Evolutionary conservation across 1,284 basidiomycete genomes (phyloP), one percentile per base, ranked within the genome.

Genomic region (Tylopilus sp.): DNA sequence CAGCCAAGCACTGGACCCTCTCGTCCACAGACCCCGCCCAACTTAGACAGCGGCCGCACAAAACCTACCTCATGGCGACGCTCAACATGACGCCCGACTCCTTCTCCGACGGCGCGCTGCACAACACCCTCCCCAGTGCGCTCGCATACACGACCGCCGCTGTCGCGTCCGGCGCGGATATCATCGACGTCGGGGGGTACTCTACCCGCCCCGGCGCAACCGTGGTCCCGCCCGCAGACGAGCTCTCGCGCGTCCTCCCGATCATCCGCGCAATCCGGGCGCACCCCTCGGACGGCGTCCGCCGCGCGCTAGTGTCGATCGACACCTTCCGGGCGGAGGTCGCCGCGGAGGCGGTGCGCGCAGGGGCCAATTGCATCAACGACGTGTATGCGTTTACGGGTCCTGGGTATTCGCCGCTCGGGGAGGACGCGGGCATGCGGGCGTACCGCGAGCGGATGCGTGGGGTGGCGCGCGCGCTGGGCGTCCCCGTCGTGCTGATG

Each of bases 11-110:
- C 64, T 83, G 80, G 81, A 55, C 51, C 8, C 46, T 55, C n/a
- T 56, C 60, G 28, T 57, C 64, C 11, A 59, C 58, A 25, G 47
- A 58, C 33, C 29, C 58, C 6, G 26, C 49, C 2, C 56, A 45
- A 51, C 49, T 46, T 34, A 55, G 29, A 12, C 47, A 8, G 35
- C 56, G 8, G 35, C 56, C 49, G 29, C 53, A 23, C 12, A 75
- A 73, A 55, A 93, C 91, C 1, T 78, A 80, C 51, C 68, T 98
- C 51, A 99, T 99, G 97, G 89, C 89, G 0, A 97, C 93, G 5
- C 79, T 99, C 56, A 98, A 99, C 64, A 80, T 82, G 3, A 99
- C 97, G 0, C 97, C 97, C 1, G 95, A 99, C 70, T 97, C 94
- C 0, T 99, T 99, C 71, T 98, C 95, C 0, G 94, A 98, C 57